A percentile compares a stretch with the other conserved stretches of the same genome.
Evolutionary conservation across 495 filamentous ascomycete species (phyloP).

Genomic region (Trichoderma reesei): DNA sequence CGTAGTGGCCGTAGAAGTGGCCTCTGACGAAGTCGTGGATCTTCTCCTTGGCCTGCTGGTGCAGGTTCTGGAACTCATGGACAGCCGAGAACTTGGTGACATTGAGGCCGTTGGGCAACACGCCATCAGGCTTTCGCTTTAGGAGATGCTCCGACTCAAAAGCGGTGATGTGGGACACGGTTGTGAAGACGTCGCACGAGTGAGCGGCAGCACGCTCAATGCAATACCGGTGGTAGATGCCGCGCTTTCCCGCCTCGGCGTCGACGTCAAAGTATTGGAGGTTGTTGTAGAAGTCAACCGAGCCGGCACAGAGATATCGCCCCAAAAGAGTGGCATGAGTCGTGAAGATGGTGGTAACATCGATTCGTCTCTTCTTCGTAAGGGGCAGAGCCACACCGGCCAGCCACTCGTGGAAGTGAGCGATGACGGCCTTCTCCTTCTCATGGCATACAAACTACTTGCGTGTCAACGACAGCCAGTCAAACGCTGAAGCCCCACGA

Average conservation of each 20-base stretch:
- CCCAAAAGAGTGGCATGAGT: constrained; percentile 93
- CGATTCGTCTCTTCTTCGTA: constrained; percentile 85
- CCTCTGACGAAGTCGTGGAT: constrained; percentile 97
- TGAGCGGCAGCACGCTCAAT: constrained; percentile 92
- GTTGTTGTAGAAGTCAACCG: constrained; percentile 99
- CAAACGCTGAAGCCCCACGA: constrained; percentile 11
- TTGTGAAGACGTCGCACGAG: constrained; percentile 91
- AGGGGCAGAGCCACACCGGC: constrained; percentile 92
- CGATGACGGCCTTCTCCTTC: constrained; percentile 79
- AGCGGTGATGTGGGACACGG: constrained; percentile 95
- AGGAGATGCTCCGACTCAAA: constrained; percentile 96
- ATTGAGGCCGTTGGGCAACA: constrained; percentile 92
- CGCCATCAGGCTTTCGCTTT: constrained; percentile 95
- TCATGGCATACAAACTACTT: constrained; percentile 88
- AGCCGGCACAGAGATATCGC: constrained; percentile 92
- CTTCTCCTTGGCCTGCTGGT: constrained; percentile 91
- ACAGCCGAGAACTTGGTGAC: constrained; percentile 98
- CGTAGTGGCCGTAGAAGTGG: constrained; percentile 97
- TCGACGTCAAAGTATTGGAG: constrained; percentile 96
- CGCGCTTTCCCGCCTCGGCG: constrained; percentile 91
- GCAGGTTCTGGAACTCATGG: constrained; percentile 98
- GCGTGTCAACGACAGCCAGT: constrained; percentile 15
- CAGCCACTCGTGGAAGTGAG: constrained; percentile 98
- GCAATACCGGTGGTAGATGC: constrained; percentile 98
- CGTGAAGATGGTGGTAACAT: constrained; percentile 97